A percentile compares a stretch with the other conserved stretches of the same genome.
Evolutionary conservation across 352 stramenopile species (phyloP).

Genomic region (Phytophthora chlamydospora): DNA sequence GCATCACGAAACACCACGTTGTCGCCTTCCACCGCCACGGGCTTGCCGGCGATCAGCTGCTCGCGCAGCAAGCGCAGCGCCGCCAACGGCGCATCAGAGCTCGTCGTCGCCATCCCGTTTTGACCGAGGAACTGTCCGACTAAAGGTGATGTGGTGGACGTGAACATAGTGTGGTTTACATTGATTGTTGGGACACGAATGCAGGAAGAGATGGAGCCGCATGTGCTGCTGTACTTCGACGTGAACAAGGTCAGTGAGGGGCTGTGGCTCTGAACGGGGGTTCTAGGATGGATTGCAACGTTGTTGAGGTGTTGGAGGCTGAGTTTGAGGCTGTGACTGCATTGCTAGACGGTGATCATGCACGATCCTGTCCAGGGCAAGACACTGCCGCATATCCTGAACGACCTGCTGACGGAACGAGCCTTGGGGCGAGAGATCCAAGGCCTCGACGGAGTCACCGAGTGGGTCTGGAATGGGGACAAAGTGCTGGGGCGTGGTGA

Average conservation of each 20-base stretch:
- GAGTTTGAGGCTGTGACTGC: constrained; percentile 1
- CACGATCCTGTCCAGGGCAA: constrained; percentile 84
- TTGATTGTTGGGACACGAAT: not conserved
- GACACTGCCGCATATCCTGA: constrained; percentile 71
- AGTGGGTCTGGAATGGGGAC: constrained; percentile 59
- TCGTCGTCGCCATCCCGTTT: constrained; percentile 9
- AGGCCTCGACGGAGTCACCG: constrained; percentile 20
- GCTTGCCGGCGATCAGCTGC: constrained; percentile 80
- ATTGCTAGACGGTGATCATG: constrained; percentile 77
- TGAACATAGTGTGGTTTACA: constrained; percentile 3
- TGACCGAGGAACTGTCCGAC: not conserved
- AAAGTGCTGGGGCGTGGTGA: constrained; percentile 18
- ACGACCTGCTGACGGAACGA: constrained; percentile 75
- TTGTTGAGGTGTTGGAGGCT: not conserved
- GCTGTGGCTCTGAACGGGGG: not conserved
- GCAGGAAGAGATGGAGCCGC: constrained; percentile 19
- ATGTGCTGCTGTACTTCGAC: constrained; percentile 81
- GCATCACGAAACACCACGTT: constrained; percentile 67
- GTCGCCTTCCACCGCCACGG: constrained; percentile 59
- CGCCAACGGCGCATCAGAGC: constrained; percentile 34
- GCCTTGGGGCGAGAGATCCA: constrained; percentile 42
- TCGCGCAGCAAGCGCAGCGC: constrained; percentile 59
- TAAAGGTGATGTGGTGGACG: not conserved
- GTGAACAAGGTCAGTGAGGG: constrained; percentile 72
- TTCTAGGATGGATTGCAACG: not conserved